Percentiles rank a stretch among this genome's conserved stretches.
Conservation (phyloP, 371 early-diverging fungal genomes). For the Rhizopus delemar region DNA sequence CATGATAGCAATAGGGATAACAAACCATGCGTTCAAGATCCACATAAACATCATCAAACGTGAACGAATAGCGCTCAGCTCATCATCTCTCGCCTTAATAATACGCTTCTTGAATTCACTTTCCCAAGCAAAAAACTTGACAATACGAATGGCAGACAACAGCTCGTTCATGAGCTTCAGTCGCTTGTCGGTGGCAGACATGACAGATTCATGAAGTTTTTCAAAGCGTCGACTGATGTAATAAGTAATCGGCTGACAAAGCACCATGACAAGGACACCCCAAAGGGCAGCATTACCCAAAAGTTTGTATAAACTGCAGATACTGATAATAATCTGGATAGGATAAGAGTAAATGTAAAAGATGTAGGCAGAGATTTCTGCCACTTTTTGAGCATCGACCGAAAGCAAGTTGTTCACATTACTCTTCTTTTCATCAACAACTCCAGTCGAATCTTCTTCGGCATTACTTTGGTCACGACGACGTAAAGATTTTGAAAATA, state of each 20-base stretch:
- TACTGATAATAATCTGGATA: conserved; percentile 58
- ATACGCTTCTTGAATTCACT: conserved; percentile 62
- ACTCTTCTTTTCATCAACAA: conserved; percentile 10
- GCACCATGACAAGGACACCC: conserved; percentile 62
- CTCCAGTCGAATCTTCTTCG: background rate
- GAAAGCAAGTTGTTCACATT: conserved; percentile 58
- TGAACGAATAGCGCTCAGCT: conserved; percentile 47
- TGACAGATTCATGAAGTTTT: conserved; percentile 51
- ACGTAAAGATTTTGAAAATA: conserved; percentile 58
- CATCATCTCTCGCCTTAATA: conserved; percentile 47
- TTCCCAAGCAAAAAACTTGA: conserved; percentile 88
- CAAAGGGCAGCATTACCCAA: conserved; percentile 67
- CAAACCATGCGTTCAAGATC: conserved; percentile 46
- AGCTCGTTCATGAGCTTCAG: conserved; percentile 70
- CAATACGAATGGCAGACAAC: conserved; percentile 72
- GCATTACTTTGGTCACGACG: conserved; percentile 50
- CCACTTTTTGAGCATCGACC: conserved; percentile 61
- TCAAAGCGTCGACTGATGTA: conserved; percentile 54
- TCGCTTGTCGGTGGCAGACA: conserved; percentile 65
- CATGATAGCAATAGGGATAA: conserved; percentile 38
- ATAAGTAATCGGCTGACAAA: conserved; percentile 63
- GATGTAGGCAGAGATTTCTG: conserved; percentile 53
- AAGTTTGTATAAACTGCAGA: conserved; percentile 62
- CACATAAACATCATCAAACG: conserved; percentile 51
- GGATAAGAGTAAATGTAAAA: conserved; percentile 64